Percentiles rank a stretch among this genome's conserved stretches.
Conservation (phyloP, 176 grass and related monocot genomes). For the Eleusine indica region DNA sequence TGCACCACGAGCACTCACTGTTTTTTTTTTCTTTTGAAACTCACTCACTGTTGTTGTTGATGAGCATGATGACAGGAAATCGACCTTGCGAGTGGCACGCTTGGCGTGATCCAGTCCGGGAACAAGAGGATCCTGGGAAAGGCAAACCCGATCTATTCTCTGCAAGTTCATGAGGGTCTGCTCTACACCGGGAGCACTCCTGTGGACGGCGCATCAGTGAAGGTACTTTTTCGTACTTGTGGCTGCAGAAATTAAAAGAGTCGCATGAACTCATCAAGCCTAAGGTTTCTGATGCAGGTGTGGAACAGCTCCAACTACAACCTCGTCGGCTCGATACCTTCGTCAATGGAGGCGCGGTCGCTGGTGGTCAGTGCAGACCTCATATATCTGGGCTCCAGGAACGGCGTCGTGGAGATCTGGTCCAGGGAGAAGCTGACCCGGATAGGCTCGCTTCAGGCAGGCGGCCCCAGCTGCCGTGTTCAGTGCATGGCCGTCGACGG, state of each 20-base stretch:
- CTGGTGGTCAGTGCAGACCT: constrained; percentile 59
- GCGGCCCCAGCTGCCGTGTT: constrained; percentile 45
- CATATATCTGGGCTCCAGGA: constrained; percentile 56
- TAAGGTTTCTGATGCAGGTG: constrained; percentile 31
- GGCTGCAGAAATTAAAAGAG: too few relatives aligned
- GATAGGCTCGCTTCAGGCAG: constrained; percentile 64
- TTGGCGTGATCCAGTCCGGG: constrained; percentile 53
- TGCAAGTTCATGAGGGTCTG: constrained; percentile 55
- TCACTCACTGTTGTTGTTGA: background rate
- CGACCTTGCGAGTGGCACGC: constrained; percentile 63
- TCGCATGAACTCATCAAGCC: too few relatives aligned
- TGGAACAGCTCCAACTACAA: constrained; percentile 64
- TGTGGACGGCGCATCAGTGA: constrained; percentile 56
- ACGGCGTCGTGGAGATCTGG: constrained; percentile 69
- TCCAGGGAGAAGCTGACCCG: constrained; percentile 67
- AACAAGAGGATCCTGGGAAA: constrained; percentile 74
- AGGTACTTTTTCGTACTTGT: constrained; percentile 16
- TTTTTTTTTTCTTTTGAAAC: too few relatives aligned
- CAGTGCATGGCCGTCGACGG: constrained; percentile 76
- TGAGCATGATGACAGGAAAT: constrained; percentile 47
- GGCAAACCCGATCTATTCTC: constrained; percentile 47
- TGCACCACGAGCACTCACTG: too few relatives aligned
- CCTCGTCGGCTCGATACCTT: constrained; percentile 58
- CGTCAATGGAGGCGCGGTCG: constrained; percentile 51
- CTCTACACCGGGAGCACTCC: constrained; percentile 52